Evolutionary conservation across 352 stramenopile genomes (phyloP).

Genomic region (Blastocystis sp.): DNA sequence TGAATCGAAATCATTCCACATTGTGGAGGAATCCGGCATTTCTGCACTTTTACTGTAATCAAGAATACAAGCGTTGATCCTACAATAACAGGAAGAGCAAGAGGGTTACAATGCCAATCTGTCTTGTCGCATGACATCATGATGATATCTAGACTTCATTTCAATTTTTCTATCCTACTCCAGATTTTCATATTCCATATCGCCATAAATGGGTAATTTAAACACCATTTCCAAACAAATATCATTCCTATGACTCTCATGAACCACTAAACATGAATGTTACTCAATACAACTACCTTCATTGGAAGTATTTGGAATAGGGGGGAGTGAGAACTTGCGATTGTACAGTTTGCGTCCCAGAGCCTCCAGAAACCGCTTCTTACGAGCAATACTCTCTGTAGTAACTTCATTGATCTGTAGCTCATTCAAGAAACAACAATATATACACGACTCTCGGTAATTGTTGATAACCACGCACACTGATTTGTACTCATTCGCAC

Average conservation of each 20-base stretch:
- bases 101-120: not conserved
- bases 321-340: conserved; percentile 35
- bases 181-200: not conserved
- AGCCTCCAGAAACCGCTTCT: conserved; percentile 32
- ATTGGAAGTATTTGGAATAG: not conserved
- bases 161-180: not conserved
- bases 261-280: not conserved
- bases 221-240: conserved; percentile 63
- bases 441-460: not conserved
- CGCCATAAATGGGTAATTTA: not conserved
- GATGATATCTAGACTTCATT: conserved; percentile 12
- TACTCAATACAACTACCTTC: not conserved
- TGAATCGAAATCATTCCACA: conserved; percentile 21
- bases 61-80: conserved; percentile 26
- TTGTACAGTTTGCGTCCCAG: conserved; percentile 61
- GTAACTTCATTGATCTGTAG: conserved; percentile 12
- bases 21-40: not conserved
- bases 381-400: not conserved
- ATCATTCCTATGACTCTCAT: not conserved
- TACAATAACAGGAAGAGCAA: not conserved
- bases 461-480: not conserved
- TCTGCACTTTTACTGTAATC: not conserved
- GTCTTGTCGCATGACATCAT: not conserved
- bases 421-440: not conserved
- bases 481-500: not conserved